Base-by-base conservation (phyloP, 371 early-diverging fungal genomes). In the Basidiobolus meristosporus region DNA sequence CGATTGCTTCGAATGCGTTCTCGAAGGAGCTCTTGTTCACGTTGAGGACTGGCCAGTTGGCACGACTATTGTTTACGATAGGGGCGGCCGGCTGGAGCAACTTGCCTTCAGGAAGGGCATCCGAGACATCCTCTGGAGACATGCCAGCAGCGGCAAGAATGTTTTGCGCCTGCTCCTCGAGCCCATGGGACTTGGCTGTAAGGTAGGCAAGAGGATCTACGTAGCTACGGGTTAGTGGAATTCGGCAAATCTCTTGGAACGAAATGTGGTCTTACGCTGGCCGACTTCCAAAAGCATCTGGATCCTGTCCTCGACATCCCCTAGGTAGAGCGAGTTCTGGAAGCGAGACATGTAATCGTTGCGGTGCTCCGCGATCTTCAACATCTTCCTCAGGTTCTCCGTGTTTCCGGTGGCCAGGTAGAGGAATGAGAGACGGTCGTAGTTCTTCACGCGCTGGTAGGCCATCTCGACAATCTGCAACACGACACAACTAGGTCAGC, bases 401-500 rank as follows among this genome's bases (percentile, higher is more conserved):
- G 59, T 54, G 49, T 86, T 83, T 31, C 97, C 97, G 5, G 82
- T 84, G 38, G 80, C 65, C 21, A 89, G 63, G 59, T 96, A 93
- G 40, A 93, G 61, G 74, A 93, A 90, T 7, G 90, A 86, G 33
- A 96, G 71, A 26, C 74, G 65, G 50, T 90, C 90, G 59, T 79
- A 86, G 53, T 82, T 77, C 57, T 86, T 80, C 40, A 75, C 65
- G 31, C 84, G 73, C 53, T 90, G 92, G 49, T 88, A 87, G 12
- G 80, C 77, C 46, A 73, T 57, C 52, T 90, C 91, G 12, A 86
- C 82, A 49, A 90, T 72, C 67, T 73, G 51, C 4, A 36, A 16
- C 31, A 31, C 40, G 10, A 30, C n/a, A n/a, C n/a, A n/a, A n/a
- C n/a, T n/a, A n/a, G n/a, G n/a, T n/a, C n/a, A n/a, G n/a, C n/a